phyloP scores from a whole-genome alignment of 1,139 yeast species.

The Pichia sp. region DNA sequence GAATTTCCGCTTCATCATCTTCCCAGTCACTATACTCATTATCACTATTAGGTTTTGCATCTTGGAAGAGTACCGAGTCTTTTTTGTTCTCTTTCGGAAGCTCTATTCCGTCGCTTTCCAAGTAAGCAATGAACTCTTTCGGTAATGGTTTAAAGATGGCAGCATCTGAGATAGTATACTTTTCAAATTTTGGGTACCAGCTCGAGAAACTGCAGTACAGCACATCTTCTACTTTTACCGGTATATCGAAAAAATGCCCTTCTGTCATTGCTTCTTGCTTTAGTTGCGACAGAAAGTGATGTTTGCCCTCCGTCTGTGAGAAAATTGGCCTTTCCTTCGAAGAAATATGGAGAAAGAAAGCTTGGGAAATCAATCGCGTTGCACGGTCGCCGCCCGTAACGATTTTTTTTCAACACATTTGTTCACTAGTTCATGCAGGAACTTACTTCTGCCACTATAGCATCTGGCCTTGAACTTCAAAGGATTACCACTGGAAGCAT shows the following conservation, averaged over 20 bases:
- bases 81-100: slow-evolving; percentile 49
- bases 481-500: too few relatives aligned
- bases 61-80: slow-evolving; percentile 33
- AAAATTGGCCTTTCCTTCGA: neutral
- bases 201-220: slow-evolving; percentile 64
- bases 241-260: slow-evolving; percentile 33
- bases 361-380: too few relatives aligned
- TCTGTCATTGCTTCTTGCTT: slow-evolving; percentile 1
- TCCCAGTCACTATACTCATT: slow-evolving; percentile 73
- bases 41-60: slow-evolving; percentile 44
- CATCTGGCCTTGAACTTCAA: too few relatives aligned
- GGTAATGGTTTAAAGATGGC: slow-evolving; percentile 65
- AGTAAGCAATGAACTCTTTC: slow-evolving; percentile 58
- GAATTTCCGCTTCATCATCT: slow-evolving; percentile 28
- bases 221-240: slow-evolving; percentile 47
- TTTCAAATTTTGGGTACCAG: slow-evolving; percentile 62
- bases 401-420: neutral
- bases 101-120: slow-evolving; percentile 71
- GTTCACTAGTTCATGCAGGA: too few relatives aligned
- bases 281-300: too few relatives aligned
- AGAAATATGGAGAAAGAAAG: too few relatives aligned
- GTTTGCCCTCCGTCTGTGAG: neutral
- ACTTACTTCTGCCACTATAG: too few relatives aligned
- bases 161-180: slow-evolving; percentile 45
- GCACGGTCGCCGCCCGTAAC: neutral